These are phyloP conservation scores for Rachicladosporium sp. DNA, from an alignment of 2,329 filamentous ascomycete species.

Conservation along the genomic window DNA sequence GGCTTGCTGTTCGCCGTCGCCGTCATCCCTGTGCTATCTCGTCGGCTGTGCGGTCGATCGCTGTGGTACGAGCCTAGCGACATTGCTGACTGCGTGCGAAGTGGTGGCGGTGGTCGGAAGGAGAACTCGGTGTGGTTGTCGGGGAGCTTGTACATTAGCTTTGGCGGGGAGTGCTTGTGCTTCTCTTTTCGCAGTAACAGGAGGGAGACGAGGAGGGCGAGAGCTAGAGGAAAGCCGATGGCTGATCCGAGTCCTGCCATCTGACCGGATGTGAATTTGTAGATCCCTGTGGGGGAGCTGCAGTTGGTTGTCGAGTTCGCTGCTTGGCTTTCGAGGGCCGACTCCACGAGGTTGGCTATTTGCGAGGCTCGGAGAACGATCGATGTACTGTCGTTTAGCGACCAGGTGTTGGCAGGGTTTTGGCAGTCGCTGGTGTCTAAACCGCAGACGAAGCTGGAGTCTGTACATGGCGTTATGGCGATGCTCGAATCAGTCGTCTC, in stretches of 20 bases:
- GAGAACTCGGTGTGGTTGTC: constrained; percentile 15
- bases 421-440: constrained; percentile 15
- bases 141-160: constrained; percentile 22
- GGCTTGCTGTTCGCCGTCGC: constrained; percentile 6
- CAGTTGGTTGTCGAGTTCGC: constrained; percentile 4
- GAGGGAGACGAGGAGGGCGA: constrained; percentile 13
- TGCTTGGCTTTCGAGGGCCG: constrained; percentile 9
- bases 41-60: not conserved
- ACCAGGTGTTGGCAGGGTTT: constrained; percentile 14
- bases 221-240: constrained; percentile 17
- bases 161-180: constrained; percentile 11
- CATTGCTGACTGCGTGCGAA: constrained; percentile 1
- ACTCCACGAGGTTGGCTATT: constrained; percentile 14
- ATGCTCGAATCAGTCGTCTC: constrained; percentile 8
- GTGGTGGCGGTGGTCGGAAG: constrained; percentile 8
- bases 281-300: constrained; percentile 1
- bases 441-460: constrained; percentile 20
- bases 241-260: constrained; percentile 20
- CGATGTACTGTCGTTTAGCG: constrained; percentile 12
- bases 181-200: constrained; percentile 13
- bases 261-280: constrained; percentile 12
- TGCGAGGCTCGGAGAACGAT: constrained; percentile 19
- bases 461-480: constrained; percentile 17
- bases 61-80: not conserved
- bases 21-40: not conserved